phyloP scores from a whole-genome alignment of 352 stramenopile genomes.

The Pythium utonaiense region DNA sequence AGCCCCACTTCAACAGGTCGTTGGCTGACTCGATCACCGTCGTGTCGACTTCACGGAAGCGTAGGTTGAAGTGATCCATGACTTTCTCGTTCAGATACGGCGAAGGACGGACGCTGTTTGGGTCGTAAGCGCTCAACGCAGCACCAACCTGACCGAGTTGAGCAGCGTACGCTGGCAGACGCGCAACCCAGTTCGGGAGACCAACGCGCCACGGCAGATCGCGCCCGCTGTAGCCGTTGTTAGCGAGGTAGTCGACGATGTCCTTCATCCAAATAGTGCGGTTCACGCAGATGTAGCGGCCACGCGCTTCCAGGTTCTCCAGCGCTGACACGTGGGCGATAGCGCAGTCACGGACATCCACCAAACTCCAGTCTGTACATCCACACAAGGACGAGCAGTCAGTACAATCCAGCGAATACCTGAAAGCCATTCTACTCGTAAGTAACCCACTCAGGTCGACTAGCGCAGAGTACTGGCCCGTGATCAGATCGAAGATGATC shows the following conservation, averaged over 20 bases:
- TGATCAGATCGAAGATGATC: constrained; percentile 86
- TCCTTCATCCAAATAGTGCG: constrained; percentile 86
- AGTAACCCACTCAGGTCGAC: constrained; percentile 71
- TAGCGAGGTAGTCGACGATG: constrained; percentile 79
- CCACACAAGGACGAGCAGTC: not conserved
- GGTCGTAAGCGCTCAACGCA: constrained; percentile 66
- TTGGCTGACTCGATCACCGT: constrained; percentile 82
- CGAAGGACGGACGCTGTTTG: constrained; percentile 44
- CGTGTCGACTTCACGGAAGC: constrained; percentile 53
- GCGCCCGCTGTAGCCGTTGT: constrained; percentile 82
- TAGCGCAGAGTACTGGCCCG: constrained; percentile 80
- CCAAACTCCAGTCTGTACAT: constrained; percentile 76
- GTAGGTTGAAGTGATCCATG: constrained; percentile 73
- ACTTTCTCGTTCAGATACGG: constrained; percentile 83
- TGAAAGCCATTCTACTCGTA: not conserved
- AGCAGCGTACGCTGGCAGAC: constrained; percentile 78
- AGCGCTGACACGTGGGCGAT: constrained; percentile 74
- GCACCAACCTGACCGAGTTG: constrained; percentile 84
- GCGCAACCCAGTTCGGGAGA: constrained; percentile 80
- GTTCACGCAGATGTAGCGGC: constrained; percentile 87
- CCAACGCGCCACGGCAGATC: constrained; percentile 82
- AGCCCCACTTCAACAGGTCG: constrained; percentile 80
- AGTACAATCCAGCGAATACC: not conserved
- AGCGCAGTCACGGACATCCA: constrained; percentile 84
- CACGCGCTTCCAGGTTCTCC: constrained; percentile 80